A percentile compares a stretch with the other conserved stretches of the same genome.
Evolutionary conservation across 1,139 yeast species (phyloP).

Genomic region (Diutina pseudorugosa): DNA sequence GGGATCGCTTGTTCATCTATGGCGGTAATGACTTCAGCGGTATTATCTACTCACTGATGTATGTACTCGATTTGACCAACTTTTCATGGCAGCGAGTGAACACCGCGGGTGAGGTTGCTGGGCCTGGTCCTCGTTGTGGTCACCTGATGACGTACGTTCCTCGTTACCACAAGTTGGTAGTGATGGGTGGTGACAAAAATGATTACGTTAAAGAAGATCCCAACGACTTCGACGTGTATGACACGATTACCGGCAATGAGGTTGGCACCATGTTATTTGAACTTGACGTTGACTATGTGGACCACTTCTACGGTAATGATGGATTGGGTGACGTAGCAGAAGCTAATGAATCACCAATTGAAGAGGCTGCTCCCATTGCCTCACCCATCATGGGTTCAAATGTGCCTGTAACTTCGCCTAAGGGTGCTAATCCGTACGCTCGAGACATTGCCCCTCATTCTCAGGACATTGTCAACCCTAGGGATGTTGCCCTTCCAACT

Average conservation of each 20-base stretch:
- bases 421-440: not conserved
- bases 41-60: slow-evolving; percentile 52
- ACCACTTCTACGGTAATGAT: slow-evolving; percentile 14
- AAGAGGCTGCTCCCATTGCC: not conserved
- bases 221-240: slow-evolving; percentile 33
- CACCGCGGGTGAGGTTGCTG: slow-evolving; percentile 21
- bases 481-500: slow-evolving; percentile 3
- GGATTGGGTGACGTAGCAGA: not conserved
- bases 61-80: slow-evolving; percentile 66
- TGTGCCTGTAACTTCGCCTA: not conserved
- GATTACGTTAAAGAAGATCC: slow-evolving; percentile 34
- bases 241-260: slow-evolving; percentile 37
- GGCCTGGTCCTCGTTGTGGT: slow-evolving; percentile 88
- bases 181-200: slow-evolving; percentile 88
- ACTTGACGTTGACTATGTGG: slow-evolving; percentile 37
- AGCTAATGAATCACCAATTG: not conserved
- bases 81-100: slow-evolving; percentile 63
- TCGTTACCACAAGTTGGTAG: slow-evolving; percentile 53
- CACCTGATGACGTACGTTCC: slow-evolving; percentile 73
- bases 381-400: not conserved
- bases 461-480: not conserved
- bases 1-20: slow-evolving; percentile 70
- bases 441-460: not conserved
- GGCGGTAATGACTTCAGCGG: slow-evolving; percentile 87
- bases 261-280: slow-evolving; percentile 51